Conservation (phyloP, 768 basidiomycete species). For the Tulasnella sp. region DNA sequence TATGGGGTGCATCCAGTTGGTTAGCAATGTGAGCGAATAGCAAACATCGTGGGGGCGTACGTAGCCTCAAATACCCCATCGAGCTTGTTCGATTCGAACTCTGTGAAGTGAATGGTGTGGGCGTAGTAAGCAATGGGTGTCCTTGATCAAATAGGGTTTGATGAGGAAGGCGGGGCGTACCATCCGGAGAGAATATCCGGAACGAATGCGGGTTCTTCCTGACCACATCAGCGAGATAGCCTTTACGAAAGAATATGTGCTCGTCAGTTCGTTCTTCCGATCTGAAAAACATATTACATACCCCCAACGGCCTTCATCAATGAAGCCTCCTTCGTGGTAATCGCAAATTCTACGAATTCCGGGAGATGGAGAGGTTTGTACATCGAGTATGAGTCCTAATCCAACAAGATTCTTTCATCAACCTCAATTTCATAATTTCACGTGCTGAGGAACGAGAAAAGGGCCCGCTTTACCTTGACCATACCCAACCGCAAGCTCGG, state of each 20-base stretch:
- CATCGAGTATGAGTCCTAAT: constrained; percentile 45
- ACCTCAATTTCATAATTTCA: neutral
- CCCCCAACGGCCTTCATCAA: constrained; percentile 64
- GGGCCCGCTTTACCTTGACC: constrained; percentile 31
- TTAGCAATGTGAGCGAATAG: neutral
- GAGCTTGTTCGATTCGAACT: constrained; percentile 78
- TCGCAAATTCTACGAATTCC: constrained; percentile 46
- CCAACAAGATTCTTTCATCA: neutral
- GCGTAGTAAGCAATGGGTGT: neutral
- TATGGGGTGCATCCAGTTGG: constrained; percentile 19
- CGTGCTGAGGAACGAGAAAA: neutral
- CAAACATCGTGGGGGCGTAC: constrained; percentile 9
- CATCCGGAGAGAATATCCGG: constrained; percentile 83
- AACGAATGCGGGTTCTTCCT: constrained; percentile 63
- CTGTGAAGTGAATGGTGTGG: constrained; percentile 22
- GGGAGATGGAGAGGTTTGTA: constrained; percentile 53
- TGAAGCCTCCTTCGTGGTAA: constrained; percentile 44
- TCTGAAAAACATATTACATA: neutral
- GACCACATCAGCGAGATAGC: constrained; percentile 31
- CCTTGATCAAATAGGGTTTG: neutral
- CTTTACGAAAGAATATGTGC: constrained; percentile 21
- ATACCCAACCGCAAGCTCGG: constrained; percentile 56
- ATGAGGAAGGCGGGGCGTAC: neutral
- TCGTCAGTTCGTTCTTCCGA: neutral
- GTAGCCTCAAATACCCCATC: constrained; percentile 56